Evolutionary conservation across 306 rosid species (phyloP).

Genomic region (Vicia faba): DNA sequence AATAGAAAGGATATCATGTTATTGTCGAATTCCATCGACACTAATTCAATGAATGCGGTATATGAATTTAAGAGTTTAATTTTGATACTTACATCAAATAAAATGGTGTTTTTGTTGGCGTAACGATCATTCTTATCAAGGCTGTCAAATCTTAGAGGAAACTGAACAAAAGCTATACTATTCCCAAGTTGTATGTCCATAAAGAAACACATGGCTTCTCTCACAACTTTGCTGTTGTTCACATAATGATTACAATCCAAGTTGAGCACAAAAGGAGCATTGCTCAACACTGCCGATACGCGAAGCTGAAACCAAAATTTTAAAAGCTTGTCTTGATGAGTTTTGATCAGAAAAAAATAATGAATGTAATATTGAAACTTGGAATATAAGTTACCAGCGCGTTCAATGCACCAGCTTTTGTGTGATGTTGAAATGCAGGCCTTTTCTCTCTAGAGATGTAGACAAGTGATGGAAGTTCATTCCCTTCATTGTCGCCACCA

Average conservation of each 20-base stretch:
- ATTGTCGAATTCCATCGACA: not conserved
- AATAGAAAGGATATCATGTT: constrained; percentile 12
- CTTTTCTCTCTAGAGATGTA: constrained; percentile 95
- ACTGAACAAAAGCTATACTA: constrained; percentile 82
- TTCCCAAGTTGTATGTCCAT: constrained; percentile 91
- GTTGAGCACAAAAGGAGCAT: constrained; percentile 89
- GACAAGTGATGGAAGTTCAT: constrained; percentile 89
- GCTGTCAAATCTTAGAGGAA: constrained; percentile 91
- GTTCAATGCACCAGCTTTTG: constrained; percentile 94
- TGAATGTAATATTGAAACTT: not conserved
- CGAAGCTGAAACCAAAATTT: constrained; percentile 66
- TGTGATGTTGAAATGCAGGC: constrained; percentile 89
- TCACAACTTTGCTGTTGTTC: constrained; percentile 78
- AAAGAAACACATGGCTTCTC: constrained; percentile 97
- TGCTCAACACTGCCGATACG: constrained; percentile 87
- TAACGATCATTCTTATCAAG: constrained; percentile 88
- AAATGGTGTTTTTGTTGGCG: constrained; percentile 91
- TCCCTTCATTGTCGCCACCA: constrained; percentile 79
- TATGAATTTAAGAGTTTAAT: not conserved
- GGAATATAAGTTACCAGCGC: constrained; percentile 60
- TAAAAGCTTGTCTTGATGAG: not conserved
- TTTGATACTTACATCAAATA: constrained; percentile 68
- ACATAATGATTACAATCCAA: constrained; percentile 95
- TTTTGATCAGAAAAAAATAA: not conserved
- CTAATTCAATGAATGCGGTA: not conserved